phyloP scores from a whole-genome alignment of 441 rosid genomes.

The Corymbia citriodora region DNA sequence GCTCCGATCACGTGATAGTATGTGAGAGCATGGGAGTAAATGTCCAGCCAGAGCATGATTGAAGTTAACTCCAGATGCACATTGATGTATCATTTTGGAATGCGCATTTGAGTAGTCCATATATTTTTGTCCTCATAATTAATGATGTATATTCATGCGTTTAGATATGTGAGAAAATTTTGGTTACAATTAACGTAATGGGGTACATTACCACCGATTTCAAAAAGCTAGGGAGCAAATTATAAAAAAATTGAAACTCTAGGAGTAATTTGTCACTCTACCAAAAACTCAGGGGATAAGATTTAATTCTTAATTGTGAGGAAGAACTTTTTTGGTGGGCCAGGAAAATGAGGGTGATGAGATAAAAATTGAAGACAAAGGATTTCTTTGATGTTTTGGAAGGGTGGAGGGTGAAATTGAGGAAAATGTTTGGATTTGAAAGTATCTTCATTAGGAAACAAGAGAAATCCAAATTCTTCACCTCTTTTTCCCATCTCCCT shows the following conservation, averaged over 20 bases:
- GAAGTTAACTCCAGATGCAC: background rate
- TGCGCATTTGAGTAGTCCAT: background rate
- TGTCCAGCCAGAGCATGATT: background rate
- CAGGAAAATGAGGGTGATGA: background rate
- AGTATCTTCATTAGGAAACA: background rate
- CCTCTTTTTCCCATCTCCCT: background rate
- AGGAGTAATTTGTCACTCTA: background rate
- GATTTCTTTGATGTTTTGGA: background rate
- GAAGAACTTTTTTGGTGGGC: background rate
- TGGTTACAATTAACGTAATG: background rate
- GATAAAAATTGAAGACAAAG: background rate
- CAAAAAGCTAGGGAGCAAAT: background rate
- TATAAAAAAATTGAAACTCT: background rate
- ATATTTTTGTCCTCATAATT: background rate
- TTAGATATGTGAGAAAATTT: background rate
- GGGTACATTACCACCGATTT: background rate
- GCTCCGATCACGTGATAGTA: background rate
- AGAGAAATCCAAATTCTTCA: background rate
- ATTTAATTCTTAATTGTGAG: background rate
- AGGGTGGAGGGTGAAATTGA: background rate
- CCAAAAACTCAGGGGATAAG: background rate
- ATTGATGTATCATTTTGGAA: background rate
- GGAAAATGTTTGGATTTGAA: background rate
- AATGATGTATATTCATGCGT: accelerated
- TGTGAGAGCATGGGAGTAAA: background rate